phyloP scores from a whole-genome alignment of 495 filamentous ascomycete genomes.

The Chlorociboria aeruginascens region DNA sequence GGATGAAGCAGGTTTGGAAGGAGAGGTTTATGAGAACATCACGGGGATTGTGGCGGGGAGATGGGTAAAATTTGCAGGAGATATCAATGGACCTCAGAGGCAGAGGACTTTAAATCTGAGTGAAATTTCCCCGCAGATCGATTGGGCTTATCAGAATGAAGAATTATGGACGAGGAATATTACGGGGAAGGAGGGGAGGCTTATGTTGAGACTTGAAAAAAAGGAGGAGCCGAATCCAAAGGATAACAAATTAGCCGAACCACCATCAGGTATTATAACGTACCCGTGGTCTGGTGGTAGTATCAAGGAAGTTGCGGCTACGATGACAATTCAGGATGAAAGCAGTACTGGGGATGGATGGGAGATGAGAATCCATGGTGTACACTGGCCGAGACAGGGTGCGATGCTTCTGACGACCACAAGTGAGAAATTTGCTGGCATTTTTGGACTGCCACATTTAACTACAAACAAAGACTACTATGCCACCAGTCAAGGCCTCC shows the following conservation, averaged over 20 bases:
- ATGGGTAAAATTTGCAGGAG: constrained; percentile 53
- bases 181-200: constrained; percentile 46
- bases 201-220: constrained; percentile 38
- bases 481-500: constrained; percentile 47
- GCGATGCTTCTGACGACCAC: constrained; percentile 72
- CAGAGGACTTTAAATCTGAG: constrained; percentile 27
- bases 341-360: constrained; percentile 54
- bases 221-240: constrained; percentile 30
- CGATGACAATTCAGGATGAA: constrained; percentile 58
- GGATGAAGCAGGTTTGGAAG: constrained; percentile 4
- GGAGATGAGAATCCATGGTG: constrained; percentile 64
- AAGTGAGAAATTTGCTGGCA: constrained; percentile 81
- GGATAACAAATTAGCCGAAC: constrained; percentile 11
- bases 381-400: constrained; percentile 70
- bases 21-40: constrained; percentile 55
- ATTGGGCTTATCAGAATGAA: constrained; percentile 17
- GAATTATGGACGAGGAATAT: constrained; percentile 55
- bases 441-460: constrained; percentile 82
- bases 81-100: constrained; percentile 14
- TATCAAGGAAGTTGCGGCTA: constrained; percentile 50
- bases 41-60: constrained; percentile 64
- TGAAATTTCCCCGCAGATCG: constrained; percentile 32
- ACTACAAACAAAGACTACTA: constrained; percentile 54
- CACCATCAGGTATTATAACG: constrained; percentile 9
- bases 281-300: constrained; percentile 4